Conservation (phyloP, 148 eudicot species). For the Cornus florida region DNA sequence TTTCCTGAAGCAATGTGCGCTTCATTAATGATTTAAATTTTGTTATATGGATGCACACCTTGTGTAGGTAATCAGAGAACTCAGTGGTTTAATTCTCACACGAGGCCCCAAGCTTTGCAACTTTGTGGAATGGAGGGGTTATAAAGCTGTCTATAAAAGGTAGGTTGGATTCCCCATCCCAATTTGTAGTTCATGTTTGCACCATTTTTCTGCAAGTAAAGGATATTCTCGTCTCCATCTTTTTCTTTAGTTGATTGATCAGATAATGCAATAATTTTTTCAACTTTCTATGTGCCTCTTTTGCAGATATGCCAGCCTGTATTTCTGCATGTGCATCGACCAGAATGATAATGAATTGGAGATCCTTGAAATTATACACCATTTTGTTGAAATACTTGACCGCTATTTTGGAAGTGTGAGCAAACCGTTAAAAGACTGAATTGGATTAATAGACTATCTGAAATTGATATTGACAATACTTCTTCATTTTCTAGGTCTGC, state of each 20-base stretch:
- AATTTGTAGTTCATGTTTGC: not conserved
- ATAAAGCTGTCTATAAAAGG: constrained; percentile 92
- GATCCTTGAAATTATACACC: constrained; percentile 88
- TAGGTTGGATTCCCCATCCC: constrained; percentile 6
- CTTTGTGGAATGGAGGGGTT: constrained; percentile 96
- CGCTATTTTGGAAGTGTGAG: constrained; percentile 98
- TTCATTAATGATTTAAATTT: constrained; percentile 2
- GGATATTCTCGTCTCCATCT: not conserved
- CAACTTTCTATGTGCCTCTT: not conserved
- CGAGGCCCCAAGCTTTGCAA: constrained; percentile 95
- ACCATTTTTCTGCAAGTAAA: not conserved
- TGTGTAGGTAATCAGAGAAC: constrained; percentile 78
- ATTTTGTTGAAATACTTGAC: constrained; percentile 88
- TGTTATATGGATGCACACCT: constrained; percentile 4
- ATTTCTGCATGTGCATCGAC: constrained; percentile 94
- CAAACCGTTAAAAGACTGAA: not conserved
- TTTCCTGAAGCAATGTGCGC: not conserved
- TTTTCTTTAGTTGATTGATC: no score
- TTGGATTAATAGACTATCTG: not conserved
- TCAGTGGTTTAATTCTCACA: constrained; percentile 74
- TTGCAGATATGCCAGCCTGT: constrained; percentile 87
- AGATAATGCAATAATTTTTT: no score
- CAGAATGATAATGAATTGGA: constrained; percentile 92
- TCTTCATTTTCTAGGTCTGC: constrained; percentile 59
- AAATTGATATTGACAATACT: constrained; percentile 1